phyloP scores from a whole-genome alignment of 148 eudicot species.

The Cornus florida region DNA sequence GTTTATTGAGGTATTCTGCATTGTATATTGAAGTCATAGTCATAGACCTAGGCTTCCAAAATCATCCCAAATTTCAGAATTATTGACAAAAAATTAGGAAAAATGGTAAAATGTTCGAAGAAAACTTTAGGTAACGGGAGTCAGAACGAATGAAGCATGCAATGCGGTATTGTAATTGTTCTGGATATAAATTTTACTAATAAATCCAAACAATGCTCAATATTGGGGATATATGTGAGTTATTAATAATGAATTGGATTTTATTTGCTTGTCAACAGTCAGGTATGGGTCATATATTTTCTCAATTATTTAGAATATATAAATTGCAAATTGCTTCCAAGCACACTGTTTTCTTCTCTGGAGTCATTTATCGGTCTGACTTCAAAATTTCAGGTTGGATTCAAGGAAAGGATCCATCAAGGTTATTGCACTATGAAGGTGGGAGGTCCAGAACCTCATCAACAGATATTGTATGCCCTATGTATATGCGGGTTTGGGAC shows the following conservation, averaged over 20 bases:
- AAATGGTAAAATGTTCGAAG: background rate
- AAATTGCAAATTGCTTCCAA: constrained; percentile 5
- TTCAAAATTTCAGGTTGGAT: constrained; percentile 73
- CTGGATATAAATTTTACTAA: background rate
- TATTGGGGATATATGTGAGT: background rate
- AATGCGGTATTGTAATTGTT: background rate
- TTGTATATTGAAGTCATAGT: background rate
- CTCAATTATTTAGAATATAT: background rate
- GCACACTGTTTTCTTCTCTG: background rate
- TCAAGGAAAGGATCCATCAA: constrained; percentile 82
- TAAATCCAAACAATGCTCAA: background rate
- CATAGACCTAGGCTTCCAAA: background rate
- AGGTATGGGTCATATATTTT: background rate
- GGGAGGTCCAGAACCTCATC: constrained; percentile 92
- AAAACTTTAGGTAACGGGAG: background rate
- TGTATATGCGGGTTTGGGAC: constrained; percentile 98
- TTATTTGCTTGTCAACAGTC: background rate
- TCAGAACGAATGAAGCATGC: background rate
- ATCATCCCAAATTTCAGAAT: background rate
- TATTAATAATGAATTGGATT: too few species aligned
- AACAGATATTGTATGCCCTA: constrained; percentile 96
- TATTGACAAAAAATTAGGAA: background rate
- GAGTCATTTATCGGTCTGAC: constrained; percentile 12
- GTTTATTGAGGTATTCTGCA: background rate
- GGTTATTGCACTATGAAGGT: constrained; percentile 93